Percentiles rank a stretch among this genome's conserved stretches.
Conservation (phyloP, 1,284 basidiomycete genomes). For the Anthracocystis walkeri region DNA sequence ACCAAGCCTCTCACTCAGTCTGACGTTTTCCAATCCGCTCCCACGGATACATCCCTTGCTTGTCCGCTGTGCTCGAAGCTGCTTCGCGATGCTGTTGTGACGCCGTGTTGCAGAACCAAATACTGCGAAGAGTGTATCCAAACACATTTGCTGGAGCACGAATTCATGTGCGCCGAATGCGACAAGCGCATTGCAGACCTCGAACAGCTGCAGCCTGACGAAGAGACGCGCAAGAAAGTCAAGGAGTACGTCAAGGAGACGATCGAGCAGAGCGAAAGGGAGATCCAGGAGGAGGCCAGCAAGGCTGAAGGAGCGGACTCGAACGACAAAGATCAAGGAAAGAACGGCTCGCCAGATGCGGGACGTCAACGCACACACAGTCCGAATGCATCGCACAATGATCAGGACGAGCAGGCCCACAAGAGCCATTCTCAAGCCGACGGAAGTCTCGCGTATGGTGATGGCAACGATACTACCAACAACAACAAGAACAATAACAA, state of each 20-base stretch:
- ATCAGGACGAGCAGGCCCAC: constrained; percentile 50
- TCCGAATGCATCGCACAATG: constrained; percentile 23
- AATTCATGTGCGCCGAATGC: constrained; percentile 68
- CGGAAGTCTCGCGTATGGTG: constrained; percentile 29
- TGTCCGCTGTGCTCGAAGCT: constrained; percentile 67
- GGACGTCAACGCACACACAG: constrained; percentile 19
- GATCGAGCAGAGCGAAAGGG: constrained; percentile 63
- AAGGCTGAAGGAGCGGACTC: constrained; percentile 30
- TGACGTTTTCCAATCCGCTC: constrained; percentile 65
- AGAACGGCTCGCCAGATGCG: constrained; percentile 17
- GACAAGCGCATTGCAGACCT: constrained; percentile 65
- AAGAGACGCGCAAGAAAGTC: constrained; percentile 60
- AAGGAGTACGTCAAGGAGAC: constrained; percentile 64
- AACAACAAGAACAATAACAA: constrained; percentile 16
- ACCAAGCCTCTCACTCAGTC: constrained; percentile 63
- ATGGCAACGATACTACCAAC: constrained; percentile 13
- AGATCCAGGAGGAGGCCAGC: constrained; percentile 51
- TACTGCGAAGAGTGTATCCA: constrained; percentile 69
- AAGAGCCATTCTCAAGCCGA: constrained; percentile 28
- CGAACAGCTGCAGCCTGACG: constrained; percentile 61
- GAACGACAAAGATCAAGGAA: constrained; percentile 23
- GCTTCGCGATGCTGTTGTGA: constrained; percentile 61
- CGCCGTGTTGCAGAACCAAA: constrained; percentile 64
- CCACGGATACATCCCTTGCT: constrained; percentile 62
- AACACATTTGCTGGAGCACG: constrained; percentile 67